Base-by-base conservation (phyloP, 2,329 filamentous ascomycete species). In the Pseudogymnoascus sp. region DNA sequence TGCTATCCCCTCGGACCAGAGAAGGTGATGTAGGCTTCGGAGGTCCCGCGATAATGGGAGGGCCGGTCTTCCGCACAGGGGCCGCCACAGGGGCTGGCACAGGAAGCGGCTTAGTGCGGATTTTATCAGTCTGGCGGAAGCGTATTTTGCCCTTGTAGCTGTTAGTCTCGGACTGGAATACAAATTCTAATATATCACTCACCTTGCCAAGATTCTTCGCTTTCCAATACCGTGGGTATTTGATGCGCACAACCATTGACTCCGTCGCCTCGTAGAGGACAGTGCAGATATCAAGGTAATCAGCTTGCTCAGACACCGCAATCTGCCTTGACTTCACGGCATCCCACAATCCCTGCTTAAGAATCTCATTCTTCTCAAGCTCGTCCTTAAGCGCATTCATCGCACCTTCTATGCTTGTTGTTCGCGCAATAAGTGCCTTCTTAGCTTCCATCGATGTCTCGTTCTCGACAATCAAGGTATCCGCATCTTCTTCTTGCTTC, bases 241-340 rank as follows among this genome's bases (percentile, higher is more conserved):
- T 75, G 62, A 83, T 69, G 14, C 74, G 78, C 37, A 83, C 64
- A 30, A 77, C 67, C 57, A 82, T 68, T 6, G 76, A 75, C 57
- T 76, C 73, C 18, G 79, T 75, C n/a, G 77, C 71, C 14, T 78
- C 76, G 62, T 81, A 81, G 62, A 84, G 72, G 54, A 79, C 70
- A 34, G 74, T 73, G 67, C 80, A 81, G 35, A 83, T 73, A 64
- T 82, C 78, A 37, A 83, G 68, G 9, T 83, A 65, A 65, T 79
- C 78, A 28, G 74, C 71, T 66, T 80, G 77, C 67, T 83, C 81
- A 16, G 73, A 67, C 30, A 79, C 69, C 6, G 78, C 77, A 50
- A 81, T 74, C 18, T 75, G 67, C 1, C 76, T 72, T 28, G 80
- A 82, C 37, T 76, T 74, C 5, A 81, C 69, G 12, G 80, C 79